These are phyloP conservation scores for Russula earlei DNA, from an alignment of 768 basidiomycete species.

Conservation along the genomic window DNA sequence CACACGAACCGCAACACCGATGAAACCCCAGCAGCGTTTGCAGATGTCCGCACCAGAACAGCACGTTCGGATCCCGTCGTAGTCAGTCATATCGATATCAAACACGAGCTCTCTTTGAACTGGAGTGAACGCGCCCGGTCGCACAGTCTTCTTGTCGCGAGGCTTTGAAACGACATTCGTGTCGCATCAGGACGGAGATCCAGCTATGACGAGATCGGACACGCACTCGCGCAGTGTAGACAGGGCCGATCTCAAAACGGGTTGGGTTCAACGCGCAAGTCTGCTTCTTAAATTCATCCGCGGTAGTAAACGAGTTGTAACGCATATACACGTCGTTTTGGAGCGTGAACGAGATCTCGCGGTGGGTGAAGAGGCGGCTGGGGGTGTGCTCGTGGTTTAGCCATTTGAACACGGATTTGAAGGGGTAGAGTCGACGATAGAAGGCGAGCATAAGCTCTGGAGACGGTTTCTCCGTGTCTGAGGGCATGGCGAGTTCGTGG, in stretches of 20 bases:
- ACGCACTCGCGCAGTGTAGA: slow-evolving; percentile 79
- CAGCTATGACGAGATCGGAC: background rate
- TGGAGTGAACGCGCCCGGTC: slow-evolving; percentile 60
- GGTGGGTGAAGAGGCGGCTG: slow-evolving; percentile 75
- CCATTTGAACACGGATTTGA: slow-evolving; percentile 90
- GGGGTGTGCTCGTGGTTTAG: slow-evolving; percentile 84
- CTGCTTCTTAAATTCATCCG: slow-evolving; percentile 88
- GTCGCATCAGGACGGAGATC: background rate
- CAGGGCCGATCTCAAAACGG: slow-evolving; percentile 94
- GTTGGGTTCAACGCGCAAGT: slow-evolving; percentile 77
- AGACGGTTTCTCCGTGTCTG: slow-evolving; percentile 26
- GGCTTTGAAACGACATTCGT: slow-evolving; percentile 42
- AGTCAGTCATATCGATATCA: slow-evolving; percentile 99
- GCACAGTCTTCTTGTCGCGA: slow-evolving; percentile 77
- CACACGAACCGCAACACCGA: slow-evolving; percentile 83
- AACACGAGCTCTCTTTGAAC: slow-evolving; percentile 88
- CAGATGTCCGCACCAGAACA: slow-evolving; percentile 90
- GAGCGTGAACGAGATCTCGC: slow-evolving; percentile 94
- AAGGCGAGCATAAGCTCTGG: slow-evolving; percentile 67
- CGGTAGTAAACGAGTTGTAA: slow-evolving; percentile 81
- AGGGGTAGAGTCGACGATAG: slow-evolving; percentile 89
- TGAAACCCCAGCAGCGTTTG: slow-evolving; percentile 89
- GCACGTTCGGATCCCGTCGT: slow-evolving; percentile 91
- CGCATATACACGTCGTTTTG: slow-evolving; percentile 86
- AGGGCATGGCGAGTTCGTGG: slow-evolving; percentile 10